These are phyloP conservation scores for Plasmodium vivax DNA, from an alignment of 169 alveolate species.

Conservation along the genomic window DNA sequence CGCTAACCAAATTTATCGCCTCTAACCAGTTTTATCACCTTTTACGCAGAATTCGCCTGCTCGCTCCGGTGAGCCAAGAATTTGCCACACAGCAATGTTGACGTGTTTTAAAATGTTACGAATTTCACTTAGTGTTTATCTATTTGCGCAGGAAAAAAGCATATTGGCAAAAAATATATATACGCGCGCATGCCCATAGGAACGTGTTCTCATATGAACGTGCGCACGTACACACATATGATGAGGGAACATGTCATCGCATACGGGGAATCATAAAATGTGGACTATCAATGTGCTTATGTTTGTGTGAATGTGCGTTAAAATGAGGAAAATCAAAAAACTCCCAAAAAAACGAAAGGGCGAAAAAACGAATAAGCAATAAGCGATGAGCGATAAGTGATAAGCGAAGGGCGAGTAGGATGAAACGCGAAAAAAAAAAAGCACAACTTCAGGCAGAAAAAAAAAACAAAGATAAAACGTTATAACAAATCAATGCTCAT, in stretches of 20 bases:
- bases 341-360: not conserved
- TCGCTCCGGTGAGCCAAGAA: not conserved
- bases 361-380: not conserved
- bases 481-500: not conserved
- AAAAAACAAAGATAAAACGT: slow-evolving; percentile 20
- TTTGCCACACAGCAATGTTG: not conserved
- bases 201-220: not conserved
- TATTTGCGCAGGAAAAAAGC: not conserved
- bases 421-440: not conserved
- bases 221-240: not conserved
- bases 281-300: not conserved
- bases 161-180: not conserved
- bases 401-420: not conserved
- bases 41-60: not conserved
- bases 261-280: not conserved
- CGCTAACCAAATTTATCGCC: no score
- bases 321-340: not conserved
- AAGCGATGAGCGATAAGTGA: not conserved
- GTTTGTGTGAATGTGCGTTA: slow-evolving; percentile 1
- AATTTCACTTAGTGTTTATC: slow-evolving; percentile 3
- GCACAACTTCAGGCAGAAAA: slow-evolving; percentile 8
- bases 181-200: not conserved
- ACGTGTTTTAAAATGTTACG: slow-evolving; percentile 17
- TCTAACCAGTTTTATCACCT: not conserved
- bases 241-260: not conserved